Conservation (phyloP, 331 rosid genomes). For the Phaseolus coccineus region DNA sequence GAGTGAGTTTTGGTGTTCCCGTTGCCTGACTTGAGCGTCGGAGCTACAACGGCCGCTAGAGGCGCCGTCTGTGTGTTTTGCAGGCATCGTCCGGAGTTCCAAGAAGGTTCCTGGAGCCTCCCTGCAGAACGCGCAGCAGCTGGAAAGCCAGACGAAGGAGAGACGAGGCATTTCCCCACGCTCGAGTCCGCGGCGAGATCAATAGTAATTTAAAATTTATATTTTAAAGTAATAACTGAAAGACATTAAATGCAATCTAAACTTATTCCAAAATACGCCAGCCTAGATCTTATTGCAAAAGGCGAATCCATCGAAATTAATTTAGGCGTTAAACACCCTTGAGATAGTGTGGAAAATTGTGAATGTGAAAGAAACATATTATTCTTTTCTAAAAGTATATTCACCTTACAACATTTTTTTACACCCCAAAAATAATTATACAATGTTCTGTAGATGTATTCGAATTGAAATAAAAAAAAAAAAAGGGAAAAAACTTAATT, state of each 20-base stretch:
- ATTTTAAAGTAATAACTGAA: background rate
- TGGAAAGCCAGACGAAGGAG: too few species aligned
- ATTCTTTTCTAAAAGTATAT: background rate
- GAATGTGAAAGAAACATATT: background rate
- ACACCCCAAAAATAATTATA: background rate
- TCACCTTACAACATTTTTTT: background rate
- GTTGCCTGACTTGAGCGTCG: too few species aligned
- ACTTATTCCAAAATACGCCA: background rate
- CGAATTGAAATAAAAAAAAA: background rate
- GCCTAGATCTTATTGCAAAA: background rate
- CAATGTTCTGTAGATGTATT: background rate
- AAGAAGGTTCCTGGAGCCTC: too few species aligned
- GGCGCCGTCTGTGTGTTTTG: too few species aligned
- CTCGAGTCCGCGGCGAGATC: too few species aligned
- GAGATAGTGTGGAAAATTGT: background rate
- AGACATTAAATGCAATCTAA: background rate
- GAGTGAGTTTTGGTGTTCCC: too few species aligned
- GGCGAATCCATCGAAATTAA: background rate
- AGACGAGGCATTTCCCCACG: too few species aligned
- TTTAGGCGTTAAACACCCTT: background rate
- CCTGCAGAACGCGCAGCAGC: too few species aligned
- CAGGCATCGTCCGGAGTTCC: too few species aligned
- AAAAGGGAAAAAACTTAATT: background rate
- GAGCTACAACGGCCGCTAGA: too few species aligned
- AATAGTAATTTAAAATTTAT: too few species aligned